Evolutionary conservation across 2,329 filamentous ascomycete species (phyloP).

Genomic region (Paracoccidioides brasiliensis): DNA sequence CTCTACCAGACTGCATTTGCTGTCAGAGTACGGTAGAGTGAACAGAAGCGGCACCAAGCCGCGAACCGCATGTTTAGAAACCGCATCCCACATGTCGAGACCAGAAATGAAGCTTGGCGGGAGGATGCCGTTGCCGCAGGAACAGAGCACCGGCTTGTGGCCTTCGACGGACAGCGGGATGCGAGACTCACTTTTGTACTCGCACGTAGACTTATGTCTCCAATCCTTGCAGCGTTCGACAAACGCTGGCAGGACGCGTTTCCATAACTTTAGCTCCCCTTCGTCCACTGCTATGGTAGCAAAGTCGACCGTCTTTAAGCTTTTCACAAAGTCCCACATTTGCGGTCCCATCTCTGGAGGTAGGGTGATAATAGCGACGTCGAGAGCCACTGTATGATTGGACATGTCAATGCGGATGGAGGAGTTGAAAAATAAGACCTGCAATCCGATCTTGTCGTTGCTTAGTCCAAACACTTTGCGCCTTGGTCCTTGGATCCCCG

Average conservation of each 20-base stretch:
- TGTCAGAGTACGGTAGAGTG: constrained; percentile 18
- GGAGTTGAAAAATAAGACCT: constrained; percentile 17
- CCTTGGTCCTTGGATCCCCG: constrained; percentile 9
- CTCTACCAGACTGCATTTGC: not conserved
- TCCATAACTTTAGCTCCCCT: constrained; percentile 22
- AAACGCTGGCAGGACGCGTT: constrained; percentile 19
- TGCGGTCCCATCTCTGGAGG: constrained; percentile 6
- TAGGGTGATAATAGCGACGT: constrained; percentile 23
- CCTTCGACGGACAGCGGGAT: constrained; percentile 16
- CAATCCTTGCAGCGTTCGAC: constrained; percentile 29
- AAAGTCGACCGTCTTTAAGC: not conserved
- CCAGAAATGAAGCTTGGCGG: constrained; percentile 12
- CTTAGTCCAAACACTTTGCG: constrained; percentile 11
- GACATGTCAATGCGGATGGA: constrained; percentile 18
- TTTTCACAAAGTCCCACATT: constrained; percentile 3
- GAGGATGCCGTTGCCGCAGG: constrained; percentile 21
- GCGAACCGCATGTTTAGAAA: constrained; percentile 18
- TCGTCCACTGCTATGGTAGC: constrained; percentile 12
- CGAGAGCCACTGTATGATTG: constrained; percentile 17
- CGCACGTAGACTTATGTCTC: constrained; percentile 23
- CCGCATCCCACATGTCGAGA: constrained; percentile 11
- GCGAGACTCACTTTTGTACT: constrained; percentile 14
- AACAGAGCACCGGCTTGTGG: constrained; percentile 19
- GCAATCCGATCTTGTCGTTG: constrained; percentile 6
- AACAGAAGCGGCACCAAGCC: constrained; percentile 23